Evolutionary conservation across 2,329 filamentous ascomycete genomes (phyloP).

Genomic region (Alternaria panax): DNA sequence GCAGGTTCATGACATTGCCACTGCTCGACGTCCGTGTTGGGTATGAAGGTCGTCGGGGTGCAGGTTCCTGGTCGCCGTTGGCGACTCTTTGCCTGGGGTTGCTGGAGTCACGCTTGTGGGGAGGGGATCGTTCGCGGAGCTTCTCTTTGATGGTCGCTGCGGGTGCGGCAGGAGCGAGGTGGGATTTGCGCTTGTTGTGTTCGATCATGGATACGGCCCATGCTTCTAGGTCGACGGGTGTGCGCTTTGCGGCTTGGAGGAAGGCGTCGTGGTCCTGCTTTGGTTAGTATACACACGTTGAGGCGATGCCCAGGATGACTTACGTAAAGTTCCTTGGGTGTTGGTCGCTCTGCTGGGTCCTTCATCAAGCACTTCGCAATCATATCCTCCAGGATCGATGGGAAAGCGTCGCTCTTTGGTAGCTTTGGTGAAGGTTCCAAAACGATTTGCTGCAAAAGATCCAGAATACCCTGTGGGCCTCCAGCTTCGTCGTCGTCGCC

Average conservation of each 20-base stretch:
- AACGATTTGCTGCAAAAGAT: constrained; percentile 95
- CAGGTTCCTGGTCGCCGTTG: constrained; percentile 35
- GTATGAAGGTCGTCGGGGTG: constrained; percentile 50
- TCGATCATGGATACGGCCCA: constrained; percentile 97
- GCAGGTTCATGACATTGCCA: constrained; percentile 52
- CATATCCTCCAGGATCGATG: constrained; percentile 92
- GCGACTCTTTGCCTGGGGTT: constrained; percentile 34
- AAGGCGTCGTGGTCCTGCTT: constrained; percentile 89
- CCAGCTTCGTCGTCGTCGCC: constrained; percentile 72
- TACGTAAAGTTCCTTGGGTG: constrained; percentile 91
- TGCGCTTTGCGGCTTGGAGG: constrained; percentile 94
- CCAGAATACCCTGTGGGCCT: constrained; percentile 89
- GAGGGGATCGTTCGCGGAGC: constrained; percentile 46
- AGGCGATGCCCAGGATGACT: constrained; percentile 44
- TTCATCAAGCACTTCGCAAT: constrained; percentile 96
- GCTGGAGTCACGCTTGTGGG: constrained; percentile 33
- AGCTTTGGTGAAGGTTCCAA: constrained; percentile 92
- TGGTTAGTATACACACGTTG: constrained; percentile 22
- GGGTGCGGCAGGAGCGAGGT: constrained; percentile 81
- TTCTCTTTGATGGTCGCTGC: constrained; percentile 60
- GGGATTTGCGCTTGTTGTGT: constrained; percentile 92
- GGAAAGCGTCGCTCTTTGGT: constrained; percentile 97
- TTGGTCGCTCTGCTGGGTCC: constrained; percentile 85
- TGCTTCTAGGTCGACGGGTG: constrained; percentile 88
- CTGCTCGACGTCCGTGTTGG: constrained; percentile 55